A percentile compares a stretch with the other conserved stretches of the same genome.
phyloP scores from a whole-genome alignment of 2,329 filamentous ascomycete species.

The Cercospora sp. region DNA sequence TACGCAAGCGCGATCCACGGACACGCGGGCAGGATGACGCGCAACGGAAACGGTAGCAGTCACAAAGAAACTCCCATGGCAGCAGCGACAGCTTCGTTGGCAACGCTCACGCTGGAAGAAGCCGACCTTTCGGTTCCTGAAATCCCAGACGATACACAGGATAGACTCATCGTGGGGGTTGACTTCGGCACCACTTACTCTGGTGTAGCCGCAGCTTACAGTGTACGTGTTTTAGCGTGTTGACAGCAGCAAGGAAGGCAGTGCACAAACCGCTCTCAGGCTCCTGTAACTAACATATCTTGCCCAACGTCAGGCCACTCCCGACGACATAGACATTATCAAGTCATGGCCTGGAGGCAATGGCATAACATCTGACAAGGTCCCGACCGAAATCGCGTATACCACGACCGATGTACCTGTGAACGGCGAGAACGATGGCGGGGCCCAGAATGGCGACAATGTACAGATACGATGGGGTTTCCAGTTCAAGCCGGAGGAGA shows the following conservation, averaged over 20 bases:
- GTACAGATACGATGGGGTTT: conserved; percentile 70
- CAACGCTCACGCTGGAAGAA: conserved; percentile 20
- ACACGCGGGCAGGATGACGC: conserved; percentile 18
- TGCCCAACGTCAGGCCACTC: conserved; percentile 48
- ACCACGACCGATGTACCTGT: conserved; percentile 48
- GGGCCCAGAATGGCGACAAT: conserved; percentile 8
- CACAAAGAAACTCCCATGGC: conserved; percentile 20
- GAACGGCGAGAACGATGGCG: background rate
- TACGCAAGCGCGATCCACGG: background rate
- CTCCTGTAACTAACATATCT: background rate
- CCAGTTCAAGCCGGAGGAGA: conserved; percentile 76
- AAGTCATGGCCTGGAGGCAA: conserved; percentile 82
- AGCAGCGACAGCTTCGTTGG: conserved; percentile 4
- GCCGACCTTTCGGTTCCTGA: conserved; percentile 16
- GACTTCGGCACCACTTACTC: conserved; percentile 86
- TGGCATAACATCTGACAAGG: conserved; percentile 85
- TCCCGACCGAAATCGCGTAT: conserved; percentile 73
- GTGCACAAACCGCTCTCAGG: background rate
- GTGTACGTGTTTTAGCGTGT: conserved; percentile 17
- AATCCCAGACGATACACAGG: conserved; percentile 36
- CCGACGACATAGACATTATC: conserved; percentile 80
- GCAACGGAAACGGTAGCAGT: conserved; percentile 18
- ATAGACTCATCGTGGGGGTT: conserved; percentile 73
- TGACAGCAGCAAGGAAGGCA: background rate
- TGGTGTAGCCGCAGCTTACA: conserved; percentile 57